Conservation (phyloP, 306 rosid genomes). For the Quercus cerris region DNA sequence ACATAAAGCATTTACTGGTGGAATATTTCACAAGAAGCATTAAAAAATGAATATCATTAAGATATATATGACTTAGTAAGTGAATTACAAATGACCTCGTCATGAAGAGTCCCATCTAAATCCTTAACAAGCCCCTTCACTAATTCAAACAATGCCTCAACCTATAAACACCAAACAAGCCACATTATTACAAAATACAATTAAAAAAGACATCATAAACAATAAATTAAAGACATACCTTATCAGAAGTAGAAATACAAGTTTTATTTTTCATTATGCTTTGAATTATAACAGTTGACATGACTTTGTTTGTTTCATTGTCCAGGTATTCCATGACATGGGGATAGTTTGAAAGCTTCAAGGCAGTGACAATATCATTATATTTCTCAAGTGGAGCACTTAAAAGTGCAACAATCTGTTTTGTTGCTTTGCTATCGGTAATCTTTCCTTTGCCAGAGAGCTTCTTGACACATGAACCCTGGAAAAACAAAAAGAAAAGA, state of each 20-base stretch:
- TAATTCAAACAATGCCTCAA: conserved; percentile 88
- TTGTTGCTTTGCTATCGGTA: conserved; percentile 82
- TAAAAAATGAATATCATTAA: conserved; percentile 6
- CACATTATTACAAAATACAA: conserved; percentile 32
- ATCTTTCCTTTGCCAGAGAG: conserved; percentile 95
- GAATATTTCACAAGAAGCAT: conserved; percentile 13
- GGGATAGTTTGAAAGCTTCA: conserved; percentile 94
- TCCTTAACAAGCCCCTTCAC: conserved; percentile 92
- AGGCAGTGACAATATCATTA: conserved; percentile 89
- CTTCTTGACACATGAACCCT: conserved; percentile 93
- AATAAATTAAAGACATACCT: conserved; percentile 44
- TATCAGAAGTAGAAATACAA: conserved; percentile 72
- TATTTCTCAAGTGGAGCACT: conserved; percentile 98
- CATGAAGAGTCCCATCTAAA: conserved; percentile 60
- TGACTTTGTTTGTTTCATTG: conserved; percentile 80
- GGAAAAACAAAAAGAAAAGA: conserved; percentile 6
- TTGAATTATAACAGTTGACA: conserved; percentile 96
- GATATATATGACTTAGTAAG: not conserved
- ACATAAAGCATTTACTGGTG: not conserved
- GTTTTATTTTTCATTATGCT: conserved; percentile 95
- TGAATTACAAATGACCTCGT: conserved; percentile 59
- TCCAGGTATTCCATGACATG: conserved; percentile 91
- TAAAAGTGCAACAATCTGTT: conserved; percentile 92
- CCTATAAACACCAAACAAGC: conserved; percentile 46
- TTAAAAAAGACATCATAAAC: conserved; percentile 21